Percentiles rank a stretch among this genome's conserved stretches.
phyloP scores from a whole-genome alignment of 1,284 basidiomycete species.

The Anthracocystis walkeri region DNA sequence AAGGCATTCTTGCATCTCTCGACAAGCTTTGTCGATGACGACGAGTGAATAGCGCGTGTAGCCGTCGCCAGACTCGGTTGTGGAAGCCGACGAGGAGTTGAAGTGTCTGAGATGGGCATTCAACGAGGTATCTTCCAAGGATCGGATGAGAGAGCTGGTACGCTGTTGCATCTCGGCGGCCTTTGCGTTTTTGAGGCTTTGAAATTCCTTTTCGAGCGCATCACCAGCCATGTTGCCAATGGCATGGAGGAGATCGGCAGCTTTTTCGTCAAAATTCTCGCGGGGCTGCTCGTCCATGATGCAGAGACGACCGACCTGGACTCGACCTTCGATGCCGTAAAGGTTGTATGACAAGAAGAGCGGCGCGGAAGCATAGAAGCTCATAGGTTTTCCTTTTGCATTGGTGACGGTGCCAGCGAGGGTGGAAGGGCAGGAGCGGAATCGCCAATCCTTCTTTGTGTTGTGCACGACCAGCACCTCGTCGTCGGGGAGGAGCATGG shows the following conservation, averaged over 20 bases:
- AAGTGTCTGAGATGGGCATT: constrained; percentile 18
- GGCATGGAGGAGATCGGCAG: constrained; percentile 45
- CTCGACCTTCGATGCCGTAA: constrained; percentile 30
- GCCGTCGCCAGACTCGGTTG: constrained; percentile 25
- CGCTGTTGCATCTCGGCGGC: constrained; percentile 48
- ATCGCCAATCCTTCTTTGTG: constrained; percentile 54
- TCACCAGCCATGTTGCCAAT: constrained; percentile 57
- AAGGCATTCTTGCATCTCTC: constrained; percentile 33
- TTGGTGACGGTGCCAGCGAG: constrained; percentile 32
- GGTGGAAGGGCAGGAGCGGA: constrained; percentile 39
- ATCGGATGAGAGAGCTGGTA: constrained; percentile 32
- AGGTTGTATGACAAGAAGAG: constrained; percentile 41
- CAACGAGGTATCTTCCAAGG: constrained; percentile 35
- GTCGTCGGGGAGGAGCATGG: constrained; percentile 53
- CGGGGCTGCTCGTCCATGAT: constrained; percentile 51
- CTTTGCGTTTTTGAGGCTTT: constrained; percentile 34
- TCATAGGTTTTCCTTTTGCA: constrained; percentile 38
- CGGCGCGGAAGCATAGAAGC: constrained; percentile 59
- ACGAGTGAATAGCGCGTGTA: constrained; percentile 28
- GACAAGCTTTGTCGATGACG: constrained; percentile 34
- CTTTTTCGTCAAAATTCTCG: constrained; percentile 39
- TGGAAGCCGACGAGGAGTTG: constrained; percentile 13
- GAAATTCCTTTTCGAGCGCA: constrained; percentile 53
- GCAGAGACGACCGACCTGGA: constrained; percentile 55
- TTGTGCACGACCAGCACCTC: constrained; percentile 51